These are phyloP conservation scores for Schwanniomyces vanrijiae DNA, from an alignment of 805 yeast species.

Conservation along the genomic window DNA sequence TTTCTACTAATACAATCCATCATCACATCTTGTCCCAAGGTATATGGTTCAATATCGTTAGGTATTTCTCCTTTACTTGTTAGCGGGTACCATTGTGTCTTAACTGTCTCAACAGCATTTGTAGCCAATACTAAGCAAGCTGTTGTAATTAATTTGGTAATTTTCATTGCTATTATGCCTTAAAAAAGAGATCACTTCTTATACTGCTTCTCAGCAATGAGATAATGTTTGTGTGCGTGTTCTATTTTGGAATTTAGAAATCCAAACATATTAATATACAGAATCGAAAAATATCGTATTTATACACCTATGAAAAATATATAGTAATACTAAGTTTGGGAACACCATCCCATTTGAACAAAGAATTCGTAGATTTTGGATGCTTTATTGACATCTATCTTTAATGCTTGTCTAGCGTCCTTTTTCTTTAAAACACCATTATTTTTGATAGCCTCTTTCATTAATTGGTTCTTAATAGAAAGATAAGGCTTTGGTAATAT, in stretches of 20 bases:
- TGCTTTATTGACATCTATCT: slow-evolving; percentile 84
- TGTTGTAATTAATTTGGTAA: background rate
- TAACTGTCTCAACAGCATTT: background rate
- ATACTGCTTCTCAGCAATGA: background rate
- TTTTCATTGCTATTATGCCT: background rate
- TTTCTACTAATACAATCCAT: slow-evolving; percentile 65
- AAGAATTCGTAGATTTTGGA: slow-evolving; percentile 90
- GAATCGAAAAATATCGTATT: background rate
- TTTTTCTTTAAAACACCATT: slow-evolving; percentile 84
- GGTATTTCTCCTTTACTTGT: slow-evolving; percentile 39
- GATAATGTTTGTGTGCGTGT: background rate
- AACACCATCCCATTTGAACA: slow-evolving; percentile 86
- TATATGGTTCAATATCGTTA: slow-evolving; percentile 33
- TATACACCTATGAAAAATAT: background rate
- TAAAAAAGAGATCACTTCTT: background rate
- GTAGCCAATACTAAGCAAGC: background rate
- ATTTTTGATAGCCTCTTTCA: slow-evolving; percentile 80
- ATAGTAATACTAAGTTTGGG: slow-evolving; percentile 27
- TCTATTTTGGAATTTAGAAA: background rate
- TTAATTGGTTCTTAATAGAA: slow-evolving; percentile 85
- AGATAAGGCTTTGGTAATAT: slow-evolving; percentile 91
- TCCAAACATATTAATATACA: background rate
- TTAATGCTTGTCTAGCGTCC: slow-evolving; percentile 78
- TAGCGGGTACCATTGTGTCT: slow-evolving; percentile 26
- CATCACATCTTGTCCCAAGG: slow-evolving; percentile 41